Evolutionary conservation across 2,329 filamentous ascomycete species (phyloP).

Genomic region (Trichoderma aggressivum): DNA sequence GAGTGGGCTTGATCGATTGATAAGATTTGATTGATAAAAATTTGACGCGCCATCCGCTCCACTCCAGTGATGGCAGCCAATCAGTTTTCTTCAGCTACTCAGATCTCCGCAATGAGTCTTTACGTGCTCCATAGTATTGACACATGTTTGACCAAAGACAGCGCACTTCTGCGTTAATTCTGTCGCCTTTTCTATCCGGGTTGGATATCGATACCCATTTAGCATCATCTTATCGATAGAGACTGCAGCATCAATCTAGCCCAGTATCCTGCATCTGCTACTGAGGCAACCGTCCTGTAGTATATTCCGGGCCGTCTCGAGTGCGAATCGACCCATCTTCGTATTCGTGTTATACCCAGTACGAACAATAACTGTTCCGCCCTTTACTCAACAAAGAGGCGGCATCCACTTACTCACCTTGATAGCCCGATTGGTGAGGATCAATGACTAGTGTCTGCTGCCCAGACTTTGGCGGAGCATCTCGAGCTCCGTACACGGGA

Average conservation of each 20-base stretch:
- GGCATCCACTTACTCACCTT: background rate
- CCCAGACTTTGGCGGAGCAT: background rate
- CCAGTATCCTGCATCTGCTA: background rate
- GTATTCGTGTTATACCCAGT: background rate
- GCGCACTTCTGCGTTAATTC: conserved; percentile 3
- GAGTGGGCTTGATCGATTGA: conserved; percentile 44
- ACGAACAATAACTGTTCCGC: background rate
- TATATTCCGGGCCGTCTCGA: background rate
- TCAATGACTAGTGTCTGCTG: background rate
- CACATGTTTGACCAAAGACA: background rate
- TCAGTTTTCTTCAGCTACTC: background rate
- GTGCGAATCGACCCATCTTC: background rate
- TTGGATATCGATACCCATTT: background rate
- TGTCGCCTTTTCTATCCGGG: background rate
- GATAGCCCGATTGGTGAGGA: background rate
- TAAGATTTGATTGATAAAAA: conserved; percentile 49
- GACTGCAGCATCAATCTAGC: background rate
- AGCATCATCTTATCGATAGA: background rate
- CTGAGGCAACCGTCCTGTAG: background rate
- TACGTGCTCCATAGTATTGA: background rate
- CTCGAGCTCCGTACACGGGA: background rate
- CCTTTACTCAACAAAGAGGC: background rate
- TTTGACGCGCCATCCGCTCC: conserved; percentile 18
- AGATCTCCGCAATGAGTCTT: background rate
- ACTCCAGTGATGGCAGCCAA: background rate